Evolutionary conservation across 2,329 filamentous ascomycete species (phyloP), one percentile per base, ranked within the genome.

Genomic region (Hirsutella thompsonii): DNA sequence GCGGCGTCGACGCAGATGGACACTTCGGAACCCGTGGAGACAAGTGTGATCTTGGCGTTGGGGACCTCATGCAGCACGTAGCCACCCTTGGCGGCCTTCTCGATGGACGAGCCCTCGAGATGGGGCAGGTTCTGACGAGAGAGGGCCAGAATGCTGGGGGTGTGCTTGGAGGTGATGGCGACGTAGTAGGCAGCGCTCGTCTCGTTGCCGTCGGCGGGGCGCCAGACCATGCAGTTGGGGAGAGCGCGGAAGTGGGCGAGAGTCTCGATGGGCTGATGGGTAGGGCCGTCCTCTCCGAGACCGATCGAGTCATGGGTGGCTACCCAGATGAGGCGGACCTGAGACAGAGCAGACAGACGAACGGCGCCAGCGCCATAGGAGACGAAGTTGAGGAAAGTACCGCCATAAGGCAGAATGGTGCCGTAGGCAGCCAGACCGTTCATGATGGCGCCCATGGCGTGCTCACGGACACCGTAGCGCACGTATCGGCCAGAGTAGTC

Each of bases 221-320:
- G 89, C 92, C 92, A 96, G 57, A 96, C 90, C 86, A 96, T 94
- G 75, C 83, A 85, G 82, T 98, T 98, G 60, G 92, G 92, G 54
- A 96, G 79, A 50, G 92, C 92, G 64, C 92, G 90, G 87, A 96
- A 96, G 71, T 96, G 92, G 46, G 89, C 83, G 49, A 96, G 80
- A 36, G 88, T 94, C 80, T 98, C 92, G 55, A 98, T 94, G 64
- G 92, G 92, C 77, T 98, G 92, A 72, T 98, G 92, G 43, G 92
- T 98, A 53, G 92, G 90, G 49, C 92, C 92, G 60, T 98, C 92
- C 72, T 98, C 92, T 68, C 92, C 92, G 53, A 96, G 86, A 74
- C 92, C 92, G 56, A 98, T 98, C 51, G 90, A 95, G 76, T 96
- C 90, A 77, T 96, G 90, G 54, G 90, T 96, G 57, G 92, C 90